A percentile compares a stretch with the other conserved stretches of the same genome.
Evolutionary conservation across 2,329 filamentous ascomycete species (phyloP).

Genomic region (Ophiostoma populinum): DNA sequence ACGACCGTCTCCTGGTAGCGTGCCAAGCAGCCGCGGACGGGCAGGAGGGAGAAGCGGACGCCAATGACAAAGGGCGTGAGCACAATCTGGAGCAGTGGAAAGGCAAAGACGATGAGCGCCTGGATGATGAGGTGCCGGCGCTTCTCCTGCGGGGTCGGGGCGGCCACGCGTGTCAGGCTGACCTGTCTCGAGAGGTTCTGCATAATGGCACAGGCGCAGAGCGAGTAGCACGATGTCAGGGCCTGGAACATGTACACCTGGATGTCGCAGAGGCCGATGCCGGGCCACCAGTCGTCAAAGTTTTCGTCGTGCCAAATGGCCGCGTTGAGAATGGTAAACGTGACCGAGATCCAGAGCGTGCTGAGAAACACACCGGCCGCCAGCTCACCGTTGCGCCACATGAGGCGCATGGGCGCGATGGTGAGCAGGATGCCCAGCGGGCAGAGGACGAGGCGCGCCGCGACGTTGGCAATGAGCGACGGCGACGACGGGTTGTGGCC

Average conservation of each 20-base stretch:
- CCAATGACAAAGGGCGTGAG: constrained; percentile 29
- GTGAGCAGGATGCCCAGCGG: constrained; percentile 27
- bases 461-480: constrained; percentile 25
- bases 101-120: constrained; percentile 35
- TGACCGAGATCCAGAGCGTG: constrained; percentile 20
- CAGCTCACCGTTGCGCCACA: constrained; percentile 36
- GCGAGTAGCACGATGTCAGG: constrained; percentile 26
- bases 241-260: constrained; percentile 22
- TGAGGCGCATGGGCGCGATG: constrained; percentile 32
- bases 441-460: constrained; percentile 30
- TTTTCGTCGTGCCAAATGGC: constrained; percentile 37
- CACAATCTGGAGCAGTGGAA: constrained; percentile 30
- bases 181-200: constrained; percentile 34
- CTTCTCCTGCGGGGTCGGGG: constrained; percentile 24
- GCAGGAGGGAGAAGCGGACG: constrained; percentile 31
- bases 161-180: constrained; percentile 24
- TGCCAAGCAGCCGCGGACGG: constrained; percentile 32
- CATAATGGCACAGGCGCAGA: constrained; percentile 37
- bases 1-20: constrained; percentile 28
- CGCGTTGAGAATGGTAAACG: constrained; percentile 30
- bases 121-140: constrained; percentile 27
- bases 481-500: constrained; percentile 3
- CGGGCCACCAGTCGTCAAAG: constrained; percentile 31
- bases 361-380: constrained; percentile 32
- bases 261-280: constrained; percentile 36